These are phyloP conservation scores for Anthoceros angustus DNA, from an alignment of 225 moss, liverwort and hornwort genomes.

Conservation along the genomic window DNA sequence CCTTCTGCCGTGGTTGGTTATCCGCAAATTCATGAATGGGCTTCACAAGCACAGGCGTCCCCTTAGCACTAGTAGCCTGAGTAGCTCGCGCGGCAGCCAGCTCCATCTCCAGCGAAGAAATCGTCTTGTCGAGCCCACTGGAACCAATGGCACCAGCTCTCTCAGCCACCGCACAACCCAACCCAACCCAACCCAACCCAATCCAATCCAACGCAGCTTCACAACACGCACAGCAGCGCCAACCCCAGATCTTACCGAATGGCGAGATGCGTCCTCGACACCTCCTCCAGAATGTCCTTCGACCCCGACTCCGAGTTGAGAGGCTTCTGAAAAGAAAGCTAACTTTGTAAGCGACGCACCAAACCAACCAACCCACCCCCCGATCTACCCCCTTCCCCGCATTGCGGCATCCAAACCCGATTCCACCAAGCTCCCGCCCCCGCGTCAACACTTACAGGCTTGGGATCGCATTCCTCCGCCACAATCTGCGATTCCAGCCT, in stretches of 20 bases:
- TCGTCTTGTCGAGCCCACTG: constrained; percentile 71
- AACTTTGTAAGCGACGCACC: not conserved
- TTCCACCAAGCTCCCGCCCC: not conserved
- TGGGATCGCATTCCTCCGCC: not conserved
- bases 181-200: no score
- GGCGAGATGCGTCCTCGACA: not conserved
- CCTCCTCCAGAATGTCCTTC: not conserved
- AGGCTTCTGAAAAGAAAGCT: constrained; percentile 1
- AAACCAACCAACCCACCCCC: not conserved
- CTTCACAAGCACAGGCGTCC: constrained; percentile 16
- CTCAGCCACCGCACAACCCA: not conserved
- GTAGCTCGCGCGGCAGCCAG: constrained; percentile 48
- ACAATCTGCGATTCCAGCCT: not conserved
- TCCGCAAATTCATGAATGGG: constrained; percentile 21
- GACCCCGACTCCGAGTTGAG: not conserved
- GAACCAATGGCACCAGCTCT: not conserved
- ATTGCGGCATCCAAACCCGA: not conserved
- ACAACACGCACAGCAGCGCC: not conserved
- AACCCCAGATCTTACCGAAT: not conserved
- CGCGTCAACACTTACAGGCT: not conserved
- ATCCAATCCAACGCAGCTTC: not conserved
- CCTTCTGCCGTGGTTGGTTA: constrained; percentile 38
- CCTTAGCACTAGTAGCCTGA: constrained; percentile 26
- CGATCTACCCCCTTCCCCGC: not conserved
- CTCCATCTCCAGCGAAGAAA: constrained; percentile 68